These are phyloP conservation scores for Quercus phellos DNA, from an alignment of 331 rosid species.

Conservation along the genomic window DNA sequence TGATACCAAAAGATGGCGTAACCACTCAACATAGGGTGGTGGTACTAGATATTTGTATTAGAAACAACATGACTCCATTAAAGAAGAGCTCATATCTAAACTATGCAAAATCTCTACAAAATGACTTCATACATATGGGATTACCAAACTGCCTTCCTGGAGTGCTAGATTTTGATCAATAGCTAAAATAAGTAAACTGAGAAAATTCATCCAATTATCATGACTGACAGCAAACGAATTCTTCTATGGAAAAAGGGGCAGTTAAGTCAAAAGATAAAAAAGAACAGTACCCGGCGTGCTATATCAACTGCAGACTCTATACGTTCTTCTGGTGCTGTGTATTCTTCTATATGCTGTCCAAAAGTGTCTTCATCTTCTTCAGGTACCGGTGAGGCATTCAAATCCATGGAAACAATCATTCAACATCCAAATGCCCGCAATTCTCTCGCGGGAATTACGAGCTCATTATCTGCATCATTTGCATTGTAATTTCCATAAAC, in stretches of 20 bases:
- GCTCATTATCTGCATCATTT: constrained; percentile 25
- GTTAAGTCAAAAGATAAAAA: background rate
- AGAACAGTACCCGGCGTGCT: constrained; percentile 78
- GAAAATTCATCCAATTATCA: background rate
- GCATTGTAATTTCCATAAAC: constrained; percentile 17
- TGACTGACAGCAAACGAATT: background rate
- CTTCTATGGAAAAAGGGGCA: background rate
- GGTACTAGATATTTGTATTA: background rate
- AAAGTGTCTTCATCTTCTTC: constrained; percentile 87
- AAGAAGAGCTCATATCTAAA: background rate
- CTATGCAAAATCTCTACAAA: background rate
- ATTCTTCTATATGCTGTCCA: constrained; percentile 55
- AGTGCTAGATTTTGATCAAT: background rate
- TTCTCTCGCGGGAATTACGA: constrained; percentile 10
- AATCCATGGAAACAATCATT: constrained; percentile 92
- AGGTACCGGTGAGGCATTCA: constrained; percentile 92
- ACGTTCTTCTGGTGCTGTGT: constrained; percentile 64
- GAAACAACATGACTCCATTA: background rate
- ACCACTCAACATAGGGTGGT: too few relatives aligned
- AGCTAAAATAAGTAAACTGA: background rate
- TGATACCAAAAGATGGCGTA: too few relatives aligned
- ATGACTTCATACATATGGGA: background rate
- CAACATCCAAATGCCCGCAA: constrained; percentile 43
- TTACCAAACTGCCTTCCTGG: background rate
- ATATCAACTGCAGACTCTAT: constrained; percentile 72